Percentiles rank a stretch among this genome's conserved stretches.
Conservation (phyloP, 1,284 basidiomycete genomes). For the Mycosarcoma mackinlayi region DNA sequence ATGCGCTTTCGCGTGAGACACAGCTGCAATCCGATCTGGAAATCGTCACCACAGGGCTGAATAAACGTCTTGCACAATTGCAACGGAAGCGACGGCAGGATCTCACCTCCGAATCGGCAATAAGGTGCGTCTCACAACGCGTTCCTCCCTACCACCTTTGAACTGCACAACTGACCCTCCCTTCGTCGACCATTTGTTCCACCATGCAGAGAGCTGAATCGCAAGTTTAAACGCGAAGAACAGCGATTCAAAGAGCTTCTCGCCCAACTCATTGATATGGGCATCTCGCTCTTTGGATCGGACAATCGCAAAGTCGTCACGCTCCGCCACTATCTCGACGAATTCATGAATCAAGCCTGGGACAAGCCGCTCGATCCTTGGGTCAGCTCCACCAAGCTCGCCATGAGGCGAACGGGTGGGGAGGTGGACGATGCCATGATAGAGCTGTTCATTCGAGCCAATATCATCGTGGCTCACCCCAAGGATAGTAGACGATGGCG, state of each 20-base stretch:
- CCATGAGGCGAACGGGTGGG: conserved; percentile 18
- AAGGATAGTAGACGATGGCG: conserved; percentile 40
- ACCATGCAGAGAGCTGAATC: conserved; percentile 28
- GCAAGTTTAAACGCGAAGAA: conserved; percentile 26
- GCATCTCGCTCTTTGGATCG: conserved; percentile 17
- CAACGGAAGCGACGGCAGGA: conserved; percentile 18
- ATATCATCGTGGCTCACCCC: conserved; percentile 36
- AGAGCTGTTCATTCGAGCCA: conserved; percentile 40
- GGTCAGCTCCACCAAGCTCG: conserved; percentile 27
- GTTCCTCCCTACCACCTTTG: neutral
- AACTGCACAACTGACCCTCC: no score
- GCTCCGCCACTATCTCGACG: conserved; percentile 40
- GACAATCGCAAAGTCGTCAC: conserved; percentile 28
- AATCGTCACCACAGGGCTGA: conserved; percentile 18
- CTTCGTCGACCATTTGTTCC: no score
- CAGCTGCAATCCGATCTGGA: conserved; percentile 30
- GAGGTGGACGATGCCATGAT: conserved; percentile 52
- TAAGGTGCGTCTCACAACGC: conserved; percentile 25
- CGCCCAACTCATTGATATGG: conserved; percentile 39
- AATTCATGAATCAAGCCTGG: conserved; percentile 48
- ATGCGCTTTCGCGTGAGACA: conserved; percentile 24
- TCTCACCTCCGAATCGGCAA: conserved; percentile 22
- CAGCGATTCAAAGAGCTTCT: conserved; percentile 23
- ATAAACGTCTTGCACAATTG: conserved; percentile 26
- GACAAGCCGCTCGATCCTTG: conserved; percentile 45